Evolutionary conservation across 495 filamentous ascomycete genomes (phyloP), one percentile per base, ranked within the genome.

Genomic region (Hyaloscypha variabilis): DNA sequence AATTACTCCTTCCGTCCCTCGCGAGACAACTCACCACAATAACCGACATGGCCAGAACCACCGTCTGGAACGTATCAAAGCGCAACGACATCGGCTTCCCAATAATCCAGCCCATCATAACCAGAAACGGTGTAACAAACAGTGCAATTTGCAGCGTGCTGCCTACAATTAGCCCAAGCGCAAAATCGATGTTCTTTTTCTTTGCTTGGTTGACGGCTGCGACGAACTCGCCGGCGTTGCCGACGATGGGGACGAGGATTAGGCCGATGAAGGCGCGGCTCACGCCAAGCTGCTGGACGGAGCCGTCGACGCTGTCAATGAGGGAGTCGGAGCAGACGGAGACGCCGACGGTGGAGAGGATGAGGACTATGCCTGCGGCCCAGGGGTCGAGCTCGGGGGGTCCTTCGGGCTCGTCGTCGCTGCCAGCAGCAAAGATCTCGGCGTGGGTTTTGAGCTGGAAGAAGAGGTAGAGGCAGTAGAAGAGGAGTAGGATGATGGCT

Each of bases 131-230:
- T 19, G 72, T 77, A 8, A 76, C 75, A 53, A 82, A 77, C 8
- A 82, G 64, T 1, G 75, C 73, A 79, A 89, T 88, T 75, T 96
- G 93, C 69, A 97, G 93, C 69, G 89, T 93, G 54, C 85, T 89
- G 14, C 92, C 93, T 24, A 96, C 87, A 6, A 91, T 91, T 23
- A 96, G 89, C 65, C 89, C 91, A 66, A 97, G 94, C 0, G 93
- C 89, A 25, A 96, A 80, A 79, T 97, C 91, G 90, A 96, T 94
- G 78, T 96, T 96, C 78, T 96, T 94, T 81, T 95, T 96, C 71
- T 85, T 82, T 5, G 93, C 91, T 14, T 94, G 90, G 30, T 86
- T 89, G 52, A 96, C 88, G 1, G 92, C 90, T 2, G 91, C 94
- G 8, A 94, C 88, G 79, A 94, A 91, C 78, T 96, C 92, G 1